Evolutionary conservation across 306 rosid genomes (phyloP).

Genomic region (Comarum palustre): DNA sequence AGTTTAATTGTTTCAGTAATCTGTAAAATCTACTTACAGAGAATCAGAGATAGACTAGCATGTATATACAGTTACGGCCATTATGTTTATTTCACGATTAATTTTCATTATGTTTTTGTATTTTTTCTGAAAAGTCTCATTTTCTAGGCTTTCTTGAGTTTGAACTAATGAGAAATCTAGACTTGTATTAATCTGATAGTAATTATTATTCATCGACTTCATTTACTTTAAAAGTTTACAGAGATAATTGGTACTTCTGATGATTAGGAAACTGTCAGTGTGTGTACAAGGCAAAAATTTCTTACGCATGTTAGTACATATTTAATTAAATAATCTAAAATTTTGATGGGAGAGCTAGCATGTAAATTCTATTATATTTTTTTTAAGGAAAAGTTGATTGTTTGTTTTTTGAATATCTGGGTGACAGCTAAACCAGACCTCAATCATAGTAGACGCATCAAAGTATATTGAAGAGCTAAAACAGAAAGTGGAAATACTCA

Average conservation of each 20-base stretch:
- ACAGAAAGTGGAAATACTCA: conserved; percentile 72
- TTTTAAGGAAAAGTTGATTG: background rate
- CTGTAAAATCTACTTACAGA: background rate
- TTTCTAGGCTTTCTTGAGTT: background rate
- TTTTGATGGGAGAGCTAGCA: background rate
- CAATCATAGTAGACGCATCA: conserved; percentile 87
- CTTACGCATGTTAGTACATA: background rate
- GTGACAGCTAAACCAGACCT: conserved; percentile 59
- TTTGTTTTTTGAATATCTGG: conserved; percentile 20
- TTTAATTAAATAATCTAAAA: conserved; percentile 1
- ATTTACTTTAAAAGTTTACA: background rate
- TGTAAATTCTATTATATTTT: background rate
- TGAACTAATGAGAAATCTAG: background rate
- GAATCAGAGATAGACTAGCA: background rate
- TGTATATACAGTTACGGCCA: background rate
- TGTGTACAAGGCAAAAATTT: background rate
- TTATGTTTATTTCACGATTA: background rate
- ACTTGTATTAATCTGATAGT: background rate
- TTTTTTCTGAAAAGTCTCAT: background rate
- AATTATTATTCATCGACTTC: background rate
- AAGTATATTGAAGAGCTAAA: conserved; percentile 83
- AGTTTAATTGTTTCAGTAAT: background rate
- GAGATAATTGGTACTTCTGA: background rate
- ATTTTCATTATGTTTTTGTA: background rate
- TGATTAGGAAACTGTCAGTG: background rate